phyloP scores from a whole-genome alignment of 2,329 filamentous ascomycete species.

The Emericellopsis atlantica region DNA sequence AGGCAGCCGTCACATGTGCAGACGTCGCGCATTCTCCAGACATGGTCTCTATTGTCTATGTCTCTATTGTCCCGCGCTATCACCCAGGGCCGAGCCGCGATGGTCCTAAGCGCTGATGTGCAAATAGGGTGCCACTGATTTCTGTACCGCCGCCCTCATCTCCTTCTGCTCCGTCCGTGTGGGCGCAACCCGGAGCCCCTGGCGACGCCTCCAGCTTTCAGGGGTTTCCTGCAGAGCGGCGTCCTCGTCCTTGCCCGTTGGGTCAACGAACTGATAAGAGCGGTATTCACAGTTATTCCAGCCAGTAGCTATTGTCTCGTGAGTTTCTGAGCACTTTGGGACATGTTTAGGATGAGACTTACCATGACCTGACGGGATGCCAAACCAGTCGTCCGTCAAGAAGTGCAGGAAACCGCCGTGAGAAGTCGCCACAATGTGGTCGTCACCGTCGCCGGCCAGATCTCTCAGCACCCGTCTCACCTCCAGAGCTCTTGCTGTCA shows the following conservation, averaged over 20 bases:
- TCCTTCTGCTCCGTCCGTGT: constrained; percentile 33
- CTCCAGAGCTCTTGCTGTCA: constrained; percentile 47
- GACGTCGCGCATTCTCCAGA: too few relatives aligned
- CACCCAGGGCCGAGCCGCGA: background rate
- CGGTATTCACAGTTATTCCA: constrained; percentile 66
- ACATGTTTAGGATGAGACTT: constrained; percentile 8
- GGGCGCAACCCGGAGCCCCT: constrained; percentile 24
- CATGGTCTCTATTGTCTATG: background rate
- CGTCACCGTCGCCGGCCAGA: constrained; percentile 15
- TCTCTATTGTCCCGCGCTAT: background rate
- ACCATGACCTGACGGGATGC: constrained; percentile 30
- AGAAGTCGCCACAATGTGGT: constrained; percentile 61
- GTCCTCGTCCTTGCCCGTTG: constrained; percentile 32
- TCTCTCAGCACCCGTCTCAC: constrained; percentile 46
- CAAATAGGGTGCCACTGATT: constrained; percentile 21
- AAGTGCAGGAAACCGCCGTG: constrained; percentile 81
- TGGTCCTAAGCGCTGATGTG: constrained; percentile 10
- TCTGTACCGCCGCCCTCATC: constrained; percentile 23
- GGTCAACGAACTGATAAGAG: constrained; percentile 50
- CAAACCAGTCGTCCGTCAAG: constrained; percentile 70
- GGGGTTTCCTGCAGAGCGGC: constrained; percentile 34
- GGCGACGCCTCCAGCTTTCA: constrained; percentile 31
- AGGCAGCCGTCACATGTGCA: too few relatives aligned
- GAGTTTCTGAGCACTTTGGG: background rate
- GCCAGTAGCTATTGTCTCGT: constrained; percentile 42